These are phyloP conservation scores for Penicillium silybi DNA, from an alignment of 495 filamentous ascomycete genomes.

Conservation along the genomic window DNA sequence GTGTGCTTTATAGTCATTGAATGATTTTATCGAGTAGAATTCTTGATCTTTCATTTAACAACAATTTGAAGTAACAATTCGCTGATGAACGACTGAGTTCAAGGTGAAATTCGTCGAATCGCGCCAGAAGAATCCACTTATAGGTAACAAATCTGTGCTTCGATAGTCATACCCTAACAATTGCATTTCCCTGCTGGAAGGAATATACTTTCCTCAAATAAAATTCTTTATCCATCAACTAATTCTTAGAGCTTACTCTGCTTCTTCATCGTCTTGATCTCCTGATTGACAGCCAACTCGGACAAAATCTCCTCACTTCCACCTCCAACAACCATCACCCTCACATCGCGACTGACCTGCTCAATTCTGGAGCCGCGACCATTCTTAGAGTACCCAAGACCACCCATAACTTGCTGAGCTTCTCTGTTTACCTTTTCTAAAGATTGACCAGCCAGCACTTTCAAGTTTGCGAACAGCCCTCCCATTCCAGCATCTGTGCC, in stretches of 20 bases:
- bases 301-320: slow-evolving; percentile 51
- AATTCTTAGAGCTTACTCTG: slow-evolving; percentile 5
- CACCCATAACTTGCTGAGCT: slow-evolving; percentile 53
- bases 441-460: slow-evolving; percentile 45
- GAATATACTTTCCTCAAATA: no score
- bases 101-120: no score
- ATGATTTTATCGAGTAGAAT: background rate
- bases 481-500: slow-evolving; percentile 26
- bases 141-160: no score
- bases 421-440: slow-evolving; percentile 49
- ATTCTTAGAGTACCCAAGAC: slow-evolving; percentile 43
- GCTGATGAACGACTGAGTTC: no score
- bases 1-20: background rate
- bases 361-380: slow-evolving; percentile 43
- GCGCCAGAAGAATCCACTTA: no score
- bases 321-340: slow-evolving; percentile 51
- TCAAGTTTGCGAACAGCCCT: slow-evolving; percentile 33
- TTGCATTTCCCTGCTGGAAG: no score
- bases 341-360: slow-evolving; percentile 48
- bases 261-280: slow-evolving; percentile 28
- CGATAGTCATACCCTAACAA: no score
- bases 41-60: no score
- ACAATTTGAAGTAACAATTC: no score
- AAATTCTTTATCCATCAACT: background rate
- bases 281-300: slow-evolving; percentile 45